Percentiles rank a stretch among this genome's conserved stretches.
These are phyloP conservation scores for Paxillus rubicundulus DNA, from an alignment of 768 basidiomycete species.

Conservation along the genomic window DNA sequence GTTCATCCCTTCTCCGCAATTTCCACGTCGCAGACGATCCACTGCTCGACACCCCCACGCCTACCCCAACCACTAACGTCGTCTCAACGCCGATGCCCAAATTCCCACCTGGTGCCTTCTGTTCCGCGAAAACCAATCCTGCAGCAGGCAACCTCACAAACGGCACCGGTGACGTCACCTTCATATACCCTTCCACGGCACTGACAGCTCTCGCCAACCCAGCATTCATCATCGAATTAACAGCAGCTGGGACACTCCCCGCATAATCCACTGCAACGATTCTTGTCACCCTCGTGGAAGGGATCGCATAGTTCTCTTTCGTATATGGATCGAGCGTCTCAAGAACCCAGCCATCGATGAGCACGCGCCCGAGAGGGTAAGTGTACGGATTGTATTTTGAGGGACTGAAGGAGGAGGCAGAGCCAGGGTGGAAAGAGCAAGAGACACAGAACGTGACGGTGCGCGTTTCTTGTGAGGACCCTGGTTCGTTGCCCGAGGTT, in stretches of 20 bases:
- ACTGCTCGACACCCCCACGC: neutral
- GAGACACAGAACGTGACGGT: conserved; percentile 80
- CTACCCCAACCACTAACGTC: conserved; percentile 26
- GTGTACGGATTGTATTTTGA: conserved; percentile 73
- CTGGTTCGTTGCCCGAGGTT: conserved; percentile 22
- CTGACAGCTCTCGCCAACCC: conserved; percentile 70
- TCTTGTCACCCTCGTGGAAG: conserved; percentile 85
- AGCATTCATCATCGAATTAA: conserved; percentile 84
- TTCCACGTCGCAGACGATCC: conserved; percentile 49
- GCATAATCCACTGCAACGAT: conserved; percentile 84
- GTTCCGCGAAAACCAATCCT: conserved; percentile 56
- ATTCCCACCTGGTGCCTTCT: conserved; percentile 30
- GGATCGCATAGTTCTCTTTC: conserved; percentile 90
- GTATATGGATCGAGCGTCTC: conserved; percentile 97
- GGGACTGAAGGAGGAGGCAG: conserved; percentile 50
- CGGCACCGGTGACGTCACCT: conserved; percentile 61
- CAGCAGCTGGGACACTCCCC: conserved; percentile 78
- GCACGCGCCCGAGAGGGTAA: conserved; percentile 76
- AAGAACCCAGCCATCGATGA: conserved; percentile 92
- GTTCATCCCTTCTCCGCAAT: conserved; percentile 57
- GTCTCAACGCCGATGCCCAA: conserved; percentile 31
- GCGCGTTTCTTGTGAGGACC: conserved; percentile 40
- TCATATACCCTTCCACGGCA: conserved; percentile 71
- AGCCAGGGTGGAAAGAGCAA: conserved; percentile 75
- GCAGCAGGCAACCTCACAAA: conserved; percentile 66